Percentiles rank a stretch among this genome's conserved stretches.
phyloP scores from a whole-genome alignment of 208 protist genomes.

The Endotrypanum monterogeii region DNA sequence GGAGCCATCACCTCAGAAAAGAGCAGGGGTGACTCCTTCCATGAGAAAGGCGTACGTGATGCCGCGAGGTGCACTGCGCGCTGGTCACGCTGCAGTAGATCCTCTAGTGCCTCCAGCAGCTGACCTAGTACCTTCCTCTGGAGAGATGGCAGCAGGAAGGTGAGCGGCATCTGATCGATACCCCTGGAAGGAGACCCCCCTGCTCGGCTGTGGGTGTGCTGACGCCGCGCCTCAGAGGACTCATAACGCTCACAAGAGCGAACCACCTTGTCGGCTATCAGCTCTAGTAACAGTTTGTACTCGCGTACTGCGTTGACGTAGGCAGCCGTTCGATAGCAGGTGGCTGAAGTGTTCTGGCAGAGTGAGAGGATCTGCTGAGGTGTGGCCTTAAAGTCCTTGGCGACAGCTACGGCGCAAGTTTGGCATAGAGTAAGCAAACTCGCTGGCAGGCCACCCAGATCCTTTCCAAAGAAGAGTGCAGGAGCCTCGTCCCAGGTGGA shows the following conservation, averaged over 20 bases:
- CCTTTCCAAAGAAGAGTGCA: constrained; percentile 28
- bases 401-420: constrained; percentile 39
- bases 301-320: constrained; percentile 53
- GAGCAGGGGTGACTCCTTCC: background rate
- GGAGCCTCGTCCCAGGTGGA: constrained; percentile 29
- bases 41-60: background rate
- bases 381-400: constrained; percentile 14
- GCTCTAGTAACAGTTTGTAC: constrained; percentile 52
- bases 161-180: constrained; percentile 10
- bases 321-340: constrained; percentile 29
- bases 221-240: background rate
- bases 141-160: constrained; percentile 12
- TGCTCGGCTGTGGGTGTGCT: background rate
- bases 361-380: constrained; percentile 33
- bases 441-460: background rate
- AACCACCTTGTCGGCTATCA: constrained; percentile 35
- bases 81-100: constrained; percentile 25
- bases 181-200: constrained; percentile 1
- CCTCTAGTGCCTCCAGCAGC: constrained; percentile 43
- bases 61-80: constrained; percentile 9
- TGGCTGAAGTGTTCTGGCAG: constrained; percentile 35
- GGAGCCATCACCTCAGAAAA: constrained; percentile 32
- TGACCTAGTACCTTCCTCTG: constrained; percentile 35
- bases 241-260: constrained; percentile 25
- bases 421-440: constrained; percentile 43